phyloP scores from a whole-genome alignment of 2,329 filamentous ascomycete genomes.

The Alternaria consortialis region DNA sequence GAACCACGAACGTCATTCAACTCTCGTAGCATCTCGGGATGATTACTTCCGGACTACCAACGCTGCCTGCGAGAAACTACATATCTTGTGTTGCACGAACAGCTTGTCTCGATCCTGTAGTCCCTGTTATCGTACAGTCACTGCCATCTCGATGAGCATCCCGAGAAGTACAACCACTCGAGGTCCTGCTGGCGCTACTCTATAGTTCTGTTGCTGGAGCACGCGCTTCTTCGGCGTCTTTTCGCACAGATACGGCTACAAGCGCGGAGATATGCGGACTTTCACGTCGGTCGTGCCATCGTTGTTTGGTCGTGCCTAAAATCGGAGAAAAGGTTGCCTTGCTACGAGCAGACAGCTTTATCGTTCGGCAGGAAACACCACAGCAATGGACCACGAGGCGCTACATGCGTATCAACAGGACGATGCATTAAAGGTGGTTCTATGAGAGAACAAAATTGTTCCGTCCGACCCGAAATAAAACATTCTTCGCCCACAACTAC shows the following conservation, averaged over 20 bases:
- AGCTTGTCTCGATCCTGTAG: background rate
- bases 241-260: background rate
- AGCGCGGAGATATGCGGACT: background rate
- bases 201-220: background rate
- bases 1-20: background rate
- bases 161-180: background rate
- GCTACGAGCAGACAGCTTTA: background rate
- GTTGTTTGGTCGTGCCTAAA: background rate
- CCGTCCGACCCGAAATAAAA: background rate
- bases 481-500: background rate
- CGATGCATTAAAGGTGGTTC: background rate
- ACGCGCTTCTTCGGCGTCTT: background rate
- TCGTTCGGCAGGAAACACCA: background rate
- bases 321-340: background rate
- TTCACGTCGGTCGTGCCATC: background rate
- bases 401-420: background rate
- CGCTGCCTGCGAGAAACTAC: background rate
- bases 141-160: background rate
- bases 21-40: slow-evolving; percentile 6
- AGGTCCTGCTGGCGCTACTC: background rate
- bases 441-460: background rate
- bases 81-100: background rate
- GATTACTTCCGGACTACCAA: background rate
- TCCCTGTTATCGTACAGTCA: background rate
- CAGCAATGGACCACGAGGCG: background rate